Evolutionary conservation across 257 asterid species (phyloP), one percentile per base, ranked within the genome.

Genomic region (Nemophila menziesii): DNA sequence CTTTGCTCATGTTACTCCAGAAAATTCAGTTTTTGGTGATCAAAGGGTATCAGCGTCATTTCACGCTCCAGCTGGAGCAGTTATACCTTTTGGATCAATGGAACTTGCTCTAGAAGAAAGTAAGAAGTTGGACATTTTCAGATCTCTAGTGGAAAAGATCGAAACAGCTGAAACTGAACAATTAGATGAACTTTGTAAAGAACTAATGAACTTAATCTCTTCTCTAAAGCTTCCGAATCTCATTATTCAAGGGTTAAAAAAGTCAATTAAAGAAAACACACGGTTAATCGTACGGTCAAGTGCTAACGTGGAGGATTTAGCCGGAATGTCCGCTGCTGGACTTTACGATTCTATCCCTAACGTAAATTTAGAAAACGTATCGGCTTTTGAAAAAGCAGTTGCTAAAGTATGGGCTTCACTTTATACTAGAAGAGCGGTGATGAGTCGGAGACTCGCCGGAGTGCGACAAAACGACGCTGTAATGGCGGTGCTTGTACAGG

Each of bases 291-390:
- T 85, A 50, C 99, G 99, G 2, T 85, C 96, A 12, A 90, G 99
- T 40, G 99, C 99, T 4, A 90, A 85, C 36, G 99, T 85, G 0
- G 99, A 90, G 80, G 99, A 90, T 68, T 73, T 90, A 54, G 94
- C 94, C 0, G 98, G 98, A 58, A 90, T 90, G 98, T 90, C 98
- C 0, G 98, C 96, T 7, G 96, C 98, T 0, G 98, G 98, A 8
- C 93, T 90, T 6, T 84, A 90, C 34, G 98, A 81, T 12, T 90
- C 98, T 0, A 74, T 90, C 37, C 98, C 98, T 3, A 90, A 90
- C 24, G 87, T 90, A 46, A 70, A 92, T 72, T 92, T 57, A 14
- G 67, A 78, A 13, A 69, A 70, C 42, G 80, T 82, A 0, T n/a
- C 21, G 21, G 29, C 65, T 37, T 84, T 89, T 18, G 83, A 93